These are phyloP conservation scores for Colletotrichum salicis DNA, from an alignment of 2,329 filamentous ascomycete genomes.

Conservation along the genomic window DNA sequence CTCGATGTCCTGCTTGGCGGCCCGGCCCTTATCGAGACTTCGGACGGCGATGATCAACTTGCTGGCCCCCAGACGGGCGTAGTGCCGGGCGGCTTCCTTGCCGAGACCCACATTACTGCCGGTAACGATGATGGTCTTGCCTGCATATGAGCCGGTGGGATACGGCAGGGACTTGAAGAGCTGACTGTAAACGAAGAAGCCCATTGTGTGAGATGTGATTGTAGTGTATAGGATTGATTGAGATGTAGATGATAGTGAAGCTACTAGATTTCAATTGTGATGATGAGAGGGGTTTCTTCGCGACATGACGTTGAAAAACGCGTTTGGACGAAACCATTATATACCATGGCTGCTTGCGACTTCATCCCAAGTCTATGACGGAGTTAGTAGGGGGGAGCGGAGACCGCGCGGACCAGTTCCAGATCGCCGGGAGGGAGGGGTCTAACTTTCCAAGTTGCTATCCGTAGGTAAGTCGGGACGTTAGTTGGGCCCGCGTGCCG, in stretches of 20 bases:
- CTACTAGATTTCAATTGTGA: no score
- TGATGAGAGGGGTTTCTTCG: background rate
- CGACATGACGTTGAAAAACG: background rate
- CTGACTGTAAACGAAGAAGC: slow-evolving; percentile 27
- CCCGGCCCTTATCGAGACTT: slow-evolving; percentile 35
- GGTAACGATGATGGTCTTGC: slow-evolving; percentile 48
- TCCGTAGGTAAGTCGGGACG: background rate
- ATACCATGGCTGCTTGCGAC: background rate
- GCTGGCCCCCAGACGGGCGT: slow-evolving; percentile 31
- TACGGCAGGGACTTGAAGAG: slow-evolving; percentile 34
- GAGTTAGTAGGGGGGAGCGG: background rate
- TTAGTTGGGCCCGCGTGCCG: background rate
- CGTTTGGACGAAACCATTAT: background rate
- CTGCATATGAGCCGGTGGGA: slow-evolving; percentile 39
- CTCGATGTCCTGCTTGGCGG: slow-evolving; percentile 51
- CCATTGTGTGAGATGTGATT: background rate
- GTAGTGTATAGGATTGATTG: background rate
- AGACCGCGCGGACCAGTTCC: background rate
- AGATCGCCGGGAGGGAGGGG: background rate
- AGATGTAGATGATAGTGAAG: background rate
- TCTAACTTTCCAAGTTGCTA: no score
- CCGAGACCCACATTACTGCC: slow-evolving; percentile 49
- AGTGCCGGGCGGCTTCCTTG: slow-evolving; percentile 47
- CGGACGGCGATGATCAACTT: slow-evolving; percentile 37
- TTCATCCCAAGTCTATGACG: background rate